Base-by-base conservation (phyloP, 2,329 filamentous ascomycete genomes). In the Aspergillus aculeatus region DNA sequence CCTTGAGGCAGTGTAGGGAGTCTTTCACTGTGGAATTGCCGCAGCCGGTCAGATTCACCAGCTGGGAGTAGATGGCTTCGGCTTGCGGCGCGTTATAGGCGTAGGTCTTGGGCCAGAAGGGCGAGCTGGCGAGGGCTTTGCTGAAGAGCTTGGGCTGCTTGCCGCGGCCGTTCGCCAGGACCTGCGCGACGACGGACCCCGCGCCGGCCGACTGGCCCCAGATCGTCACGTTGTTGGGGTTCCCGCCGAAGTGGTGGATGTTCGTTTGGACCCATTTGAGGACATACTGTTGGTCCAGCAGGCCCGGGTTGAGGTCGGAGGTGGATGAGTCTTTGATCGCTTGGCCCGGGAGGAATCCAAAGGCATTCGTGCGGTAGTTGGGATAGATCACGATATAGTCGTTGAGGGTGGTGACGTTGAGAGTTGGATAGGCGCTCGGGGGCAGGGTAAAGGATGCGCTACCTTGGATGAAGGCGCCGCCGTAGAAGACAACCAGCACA, bases 21-120 rank as follows among this genome's bases (percentile, higher is more conserved):
- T 81, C 73, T 0, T 16, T 6, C 12, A 10, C 38, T 3, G 55
- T 56, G 2, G 73, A 64, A 3, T 73, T 74, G 1, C 71, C 68
- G 64, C 84, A 87, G 0, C 82, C 82, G 0, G 81, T 81, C 14
- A 81, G 70, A 21, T 74, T 70, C 1, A 77, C 77, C 7, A 85
- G 73, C 29, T 72, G 71, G 50, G 79, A 72, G 64, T 84, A 86
- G 0, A 84, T 73, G 9, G 67, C 75, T 65, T 86, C 83, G 1
- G 82, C 80, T 68, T 84, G 78, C 0, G 77, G 73, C 4, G 73
- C 74, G 63, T 85, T 78, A 68, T 83, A 82, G 7, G 68, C 66
- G 68, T 86, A 85, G 14, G 83, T 85, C 69, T 85, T 85, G 1
- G 83, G 81, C 84, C 84, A 86, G 68, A 84, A 86, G 0, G 84